A percentile compares a stretch with the other conserved stretches of the same genome.
Evolutionary conservation across 2,329 filamentous ascomycete genomes (phyloP).

Genomic region (Fulvia fulva): DNA sequence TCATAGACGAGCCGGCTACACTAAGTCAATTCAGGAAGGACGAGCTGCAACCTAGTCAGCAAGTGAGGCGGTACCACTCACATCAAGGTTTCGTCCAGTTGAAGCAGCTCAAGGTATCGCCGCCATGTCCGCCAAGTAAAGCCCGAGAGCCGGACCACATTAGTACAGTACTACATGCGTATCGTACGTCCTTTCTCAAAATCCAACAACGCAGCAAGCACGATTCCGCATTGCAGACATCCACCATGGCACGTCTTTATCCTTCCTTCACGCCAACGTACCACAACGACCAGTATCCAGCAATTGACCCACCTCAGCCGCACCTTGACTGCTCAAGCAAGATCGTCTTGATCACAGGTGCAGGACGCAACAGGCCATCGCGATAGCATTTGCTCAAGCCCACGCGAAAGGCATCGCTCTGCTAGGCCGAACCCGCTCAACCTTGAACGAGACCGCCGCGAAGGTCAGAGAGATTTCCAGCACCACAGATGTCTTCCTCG

Average conservation of each 20-base stretch:
- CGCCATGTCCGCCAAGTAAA: constrained; percentile 5
- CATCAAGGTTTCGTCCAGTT: too few relatives aligned
- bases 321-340: constrained; percentile 41
- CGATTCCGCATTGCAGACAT: not conserved
- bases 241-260: constrained; percentile 2
- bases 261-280: constrained; percentile 38
- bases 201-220: not conserved
- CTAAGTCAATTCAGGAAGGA: too few relatives aligned
- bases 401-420: constrained; percentile 16
- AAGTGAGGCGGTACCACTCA: not conserved
- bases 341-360: constrained; percentile 32
- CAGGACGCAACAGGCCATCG: constrained; percentile 16
- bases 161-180: not conserved
- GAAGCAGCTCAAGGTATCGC: not conserved
- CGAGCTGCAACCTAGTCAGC: not conserved
- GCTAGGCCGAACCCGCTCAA: constrained; percentile 16
- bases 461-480: constrained; percentile 4
- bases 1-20: too few relatives aligned
- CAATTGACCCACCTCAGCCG: constrained; percentile 40
- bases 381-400: constrained; percentile 17
- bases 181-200: not conserved
- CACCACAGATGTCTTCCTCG: constrained; percentile 12
- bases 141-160: not conserved
- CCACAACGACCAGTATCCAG: constrained; percentile 35
- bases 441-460: constrained; percentile 9